phyloP scores from a whole-genome alignment of 1,284 basidiomycete species.

The Leucoagaricus sp. region DNA sequence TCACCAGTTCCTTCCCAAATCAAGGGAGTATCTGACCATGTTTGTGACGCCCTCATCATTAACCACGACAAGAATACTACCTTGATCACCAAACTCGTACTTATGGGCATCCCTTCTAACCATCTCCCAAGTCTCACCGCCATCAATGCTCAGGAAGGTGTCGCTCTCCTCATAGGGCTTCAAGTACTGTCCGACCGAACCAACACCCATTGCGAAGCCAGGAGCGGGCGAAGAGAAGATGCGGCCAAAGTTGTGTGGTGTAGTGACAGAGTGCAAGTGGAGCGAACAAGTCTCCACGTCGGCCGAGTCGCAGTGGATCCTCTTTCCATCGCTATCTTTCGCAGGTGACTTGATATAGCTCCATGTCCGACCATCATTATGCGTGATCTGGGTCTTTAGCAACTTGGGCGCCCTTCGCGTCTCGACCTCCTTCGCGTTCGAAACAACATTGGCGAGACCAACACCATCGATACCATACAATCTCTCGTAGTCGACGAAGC shows the following conservation, averaged over 20 bases:
- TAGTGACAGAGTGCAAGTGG: constrained; percentile 90
- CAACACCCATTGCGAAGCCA: constrained; percentile 94
- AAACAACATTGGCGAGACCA: constrained; percentile 86
- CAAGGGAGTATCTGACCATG: constrained; percentile 78
- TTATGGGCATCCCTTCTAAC: constrained; percentile 80
- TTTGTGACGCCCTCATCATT: constrained; percentile 87
- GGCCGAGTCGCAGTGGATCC: constrained; percentile 61
- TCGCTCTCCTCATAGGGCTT: constrained; percentile 87
- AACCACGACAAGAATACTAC: constrained; percentile 82
- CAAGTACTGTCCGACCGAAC: constrained; percentile 77
- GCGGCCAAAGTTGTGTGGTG: constrained; percentile 89
- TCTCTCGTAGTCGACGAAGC: constrained; percentile 94
- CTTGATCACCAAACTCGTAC: constrained; percentile 94
- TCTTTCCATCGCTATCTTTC: constrained; percentile 59
- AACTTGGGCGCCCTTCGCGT: constrained; percentile 63
- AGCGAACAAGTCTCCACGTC: constrained; percentile 73
- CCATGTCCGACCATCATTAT: constrained; percentile 91
- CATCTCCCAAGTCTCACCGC: constrained; percentile 87
- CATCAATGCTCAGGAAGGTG: constrained; percentile 92
- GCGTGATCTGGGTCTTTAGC: constrained; percentile 82
- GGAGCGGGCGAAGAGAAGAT: constrained; percentile 95
- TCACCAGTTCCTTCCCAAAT: constrained; percentile 85
- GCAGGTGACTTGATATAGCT: constrained; percentile 65
- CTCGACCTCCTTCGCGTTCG: constrained; percentile 83
- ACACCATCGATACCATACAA: constrained; percentile 93